Base-by-base conservation (phyloP, 2,329 filamentous ascomycete genomes). In the Phaeoacremonium minimum region DNA sequence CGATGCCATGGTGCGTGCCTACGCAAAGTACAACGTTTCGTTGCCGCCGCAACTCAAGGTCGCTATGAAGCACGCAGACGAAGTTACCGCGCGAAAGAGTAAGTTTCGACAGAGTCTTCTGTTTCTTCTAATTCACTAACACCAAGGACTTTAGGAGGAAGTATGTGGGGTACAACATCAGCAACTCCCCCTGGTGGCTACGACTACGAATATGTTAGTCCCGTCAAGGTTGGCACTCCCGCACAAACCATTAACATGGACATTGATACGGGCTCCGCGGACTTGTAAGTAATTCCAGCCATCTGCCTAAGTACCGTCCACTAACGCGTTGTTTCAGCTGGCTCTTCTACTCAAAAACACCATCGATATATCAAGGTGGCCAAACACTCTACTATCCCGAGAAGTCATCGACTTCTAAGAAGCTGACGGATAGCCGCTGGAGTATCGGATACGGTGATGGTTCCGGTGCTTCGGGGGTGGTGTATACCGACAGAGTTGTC, bases 211-310 rank as follows among this genome's bases (percentile, higher is more conserved):
- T 78, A 77, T 42, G 57, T 77, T 31, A 68, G 66, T 19, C 76
- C 79, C 1, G 79, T 85, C 37, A 71, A 66, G 15, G 66, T 85
- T 49, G 82, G 80, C 38, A 67, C 46, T 2, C 60, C 58, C 19
- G 51, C 58, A 8, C 72, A 75, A 45, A 77, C 66, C 7, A 48
- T 85, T 49, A 72, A 75, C 45, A 63, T 85, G 46, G 75, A 84
- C 55, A 77, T 85, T 46, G 81, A 85, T 49, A 85, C 81, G 22
- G 81, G 80, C 17, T 82, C 76, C 35, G 69, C 79, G 29, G 81
- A 85, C 60, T 66, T 85, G 69, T 85, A 80, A 80, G 77, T 81
- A n/a, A n/a, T n/a, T n/a, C n/a, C n/a, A n/a, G n/a, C n/a, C n/a
- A n/a, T n/a, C n/a, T n/a, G n/a, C n/a, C n/a, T n/a, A n/a, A n/a